A percentile compares a stretch with the other conserved stretches of the same genome.
Evolutionary conservation across 1,284 basidiomycete genomes (phyloP).

Genomic region (Thecaphora frezii): DNA sequence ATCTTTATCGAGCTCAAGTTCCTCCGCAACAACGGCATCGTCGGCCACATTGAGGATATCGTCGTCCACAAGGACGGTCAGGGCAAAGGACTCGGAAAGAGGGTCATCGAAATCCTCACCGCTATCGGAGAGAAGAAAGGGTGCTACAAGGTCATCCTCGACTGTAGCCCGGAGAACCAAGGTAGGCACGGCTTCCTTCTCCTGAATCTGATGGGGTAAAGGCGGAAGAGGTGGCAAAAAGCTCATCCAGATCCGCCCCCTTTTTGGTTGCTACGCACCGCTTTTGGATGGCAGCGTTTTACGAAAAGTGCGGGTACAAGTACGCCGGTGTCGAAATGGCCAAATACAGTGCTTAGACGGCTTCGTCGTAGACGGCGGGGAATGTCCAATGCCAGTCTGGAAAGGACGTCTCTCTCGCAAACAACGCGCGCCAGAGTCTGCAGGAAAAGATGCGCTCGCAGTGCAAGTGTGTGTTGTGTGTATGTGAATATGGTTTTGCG

Average conservation of each 20-base stretch:
- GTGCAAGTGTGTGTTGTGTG: too few species aligned
- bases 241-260: too few species aligned
- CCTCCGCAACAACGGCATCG: constrained; percentile 74
- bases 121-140: constrained; percentile 73
- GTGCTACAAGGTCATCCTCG: constrained; percentile 94
- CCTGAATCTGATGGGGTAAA: constrained; percentile 15
- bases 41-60: constrained; percentile 97
- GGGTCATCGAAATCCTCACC: constrained; percentile 78
- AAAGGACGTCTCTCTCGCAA: too few species aligned
- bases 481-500: background rate
- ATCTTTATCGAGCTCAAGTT: constrained; percentile 92
- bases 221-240: constrained; percentile 12
- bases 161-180: constrained; percentile 87
- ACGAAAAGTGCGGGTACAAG: constrained; percentile 82
- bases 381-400: constrained; percentile 13
- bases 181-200: constrained; percentile 66
- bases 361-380: constrained; percentile 4
- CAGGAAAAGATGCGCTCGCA: background rate
- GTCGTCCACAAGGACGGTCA: constrained; percentile 83
- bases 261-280: too few species aligned
- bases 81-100: constrained; percentile 84
- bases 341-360: constrained; percentile 15
- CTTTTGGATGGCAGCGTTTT: constrained; percentile 72
- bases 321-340: constrained; percentile 56
- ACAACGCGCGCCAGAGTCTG: too few species aligned